Percentiles rank a stretch among this genome's conserved stretches.
Evolutionary conservation across 306 rosid species (phyloP).

Genomic region (Cercis canadensis): DNA sequence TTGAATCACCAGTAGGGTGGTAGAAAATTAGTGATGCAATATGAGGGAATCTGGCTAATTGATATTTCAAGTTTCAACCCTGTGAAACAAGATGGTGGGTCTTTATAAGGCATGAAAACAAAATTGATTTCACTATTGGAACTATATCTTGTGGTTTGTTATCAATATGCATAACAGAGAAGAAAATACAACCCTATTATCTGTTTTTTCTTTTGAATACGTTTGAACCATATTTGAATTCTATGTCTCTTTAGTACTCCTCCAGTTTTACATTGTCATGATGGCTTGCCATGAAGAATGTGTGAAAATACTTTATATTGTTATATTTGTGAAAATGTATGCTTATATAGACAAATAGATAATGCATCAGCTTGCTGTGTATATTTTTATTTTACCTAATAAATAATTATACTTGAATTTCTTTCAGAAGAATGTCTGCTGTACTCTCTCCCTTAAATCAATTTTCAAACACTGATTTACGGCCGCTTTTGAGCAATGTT

Average conservation of each 20-base stretch:
- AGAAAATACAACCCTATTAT: too few species aligned
- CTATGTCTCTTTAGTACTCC: neutral
- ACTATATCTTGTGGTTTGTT: too few species aligned
- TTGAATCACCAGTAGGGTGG: too few species aligned
- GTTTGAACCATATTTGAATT: too few species aligned
- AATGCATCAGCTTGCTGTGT: constrained; percentile 7
- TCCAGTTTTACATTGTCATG: neutral
- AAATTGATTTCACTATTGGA: too few species aligned
- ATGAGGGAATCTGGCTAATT: too few species aligned
- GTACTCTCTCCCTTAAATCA: constrained; percentile 38
- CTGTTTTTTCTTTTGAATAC: too few species aligned
- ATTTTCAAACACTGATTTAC: constrained; percentile 38
- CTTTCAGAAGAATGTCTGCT: constrained; percentile 53
- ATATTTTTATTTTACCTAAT: constrained; percentile 7
- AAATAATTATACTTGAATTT: constrained; percentile 34
- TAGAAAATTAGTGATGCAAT: too few species aligned
- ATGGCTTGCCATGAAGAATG: neutral
- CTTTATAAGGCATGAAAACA: too few species aligned
- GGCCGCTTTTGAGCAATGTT: constrained; percentile 45
- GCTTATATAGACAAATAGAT: neutral
- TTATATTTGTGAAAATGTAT: neutral
- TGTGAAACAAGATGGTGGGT: too few species aligned
- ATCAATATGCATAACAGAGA: too few species aligned
- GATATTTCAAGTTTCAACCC: too few species aligned
- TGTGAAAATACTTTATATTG: neutral